Percentiles rank a stretch among this genome's conserved stretches.
phyloP scores from a whole-genome alignment of 176 grass and related monocot species.

The Avena insularis region DNA sequence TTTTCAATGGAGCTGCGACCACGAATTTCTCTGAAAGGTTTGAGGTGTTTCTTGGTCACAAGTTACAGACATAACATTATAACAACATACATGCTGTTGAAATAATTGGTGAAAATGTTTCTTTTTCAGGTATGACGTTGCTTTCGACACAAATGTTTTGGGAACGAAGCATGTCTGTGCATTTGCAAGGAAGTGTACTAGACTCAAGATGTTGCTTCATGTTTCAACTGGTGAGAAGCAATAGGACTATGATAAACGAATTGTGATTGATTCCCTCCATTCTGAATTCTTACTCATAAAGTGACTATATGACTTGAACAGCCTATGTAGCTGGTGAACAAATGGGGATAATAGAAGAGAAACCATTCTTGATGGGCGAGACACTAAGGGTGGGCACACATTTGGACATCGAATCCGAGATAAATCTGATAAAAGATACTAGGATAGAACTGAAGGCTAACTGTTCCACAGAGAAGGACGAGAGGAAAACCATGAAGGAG shows the following conservation, averaged over 20 bases:
- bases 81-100: too few species aligned
- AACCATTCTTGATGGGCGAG: constrained; percentile 45
- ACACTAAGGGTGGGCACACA: constrained; percentile 43
- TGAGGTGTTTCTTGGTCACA: too few species aligned
- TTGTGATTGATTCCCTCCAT: background rate
- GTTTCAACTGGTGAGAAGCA: constrained; percentile 59
- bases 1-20: too few species aligned
- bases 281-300: background rate
- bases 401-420: constrained; percentile 50
- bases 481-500: constrained; percentile 59
- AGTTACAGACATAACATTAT: too few species aligned
- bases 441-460: constrained; percentile 16
- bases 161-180: constrained; percentile 40
- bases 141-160: too few species aligned
- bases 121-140: too few species aligned
- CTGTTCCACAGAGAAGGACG: background rate
- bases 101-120: too few species aligned
- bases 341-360: constrained; percentile 56
- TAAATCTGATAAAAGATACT: constrained; percentile 48
- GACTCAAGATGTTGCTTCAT: constrained; percentile 65
- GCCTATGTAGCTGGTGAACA: constrained; percentile 53
- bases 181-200: constrained; percentile 60
- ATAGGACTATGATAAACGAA: background rate
- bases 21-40: too few species aligned
- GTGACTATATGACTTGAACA: constrained; percentile 20